These are phyloP conservation scores for Drechmeria coniospora DNA, from an alignment of 2,329 filamentous ascomycete species.

Conservation along the genomic window DNA sequence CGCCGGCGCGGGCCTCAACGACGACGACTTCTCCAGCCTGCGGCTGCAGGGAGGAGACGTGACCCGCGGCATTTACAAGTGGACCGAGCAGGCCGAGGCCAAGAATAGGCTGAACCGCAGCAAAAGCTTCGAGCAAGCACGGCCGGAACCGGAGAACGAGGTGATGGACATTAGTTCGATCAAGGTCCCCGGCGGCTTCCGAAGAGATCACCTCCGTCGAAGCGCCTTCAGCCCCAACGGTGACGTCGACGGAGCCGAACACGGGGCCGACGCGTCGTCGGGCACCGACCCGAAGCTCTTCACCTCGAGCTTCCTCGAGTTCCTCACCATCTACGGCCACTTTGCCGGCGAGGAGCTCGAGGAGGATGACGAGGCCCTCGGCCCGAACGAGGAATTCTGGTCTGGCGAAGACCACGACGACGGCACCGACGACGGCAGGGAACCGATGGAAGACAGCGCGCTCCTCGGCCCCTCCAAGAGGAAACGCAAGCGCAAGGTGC, in stretches of 20 bases:
- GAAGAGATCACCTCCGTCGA: constrained; percentile 74
- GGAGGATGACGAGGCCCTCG: constrained; percentile 83
- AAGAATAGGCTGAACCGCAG: constrained; percentile 58
- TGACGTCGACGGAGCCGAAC: constrained; percentile 16
- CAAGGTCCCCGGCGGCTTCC: constrained; percentile 84
- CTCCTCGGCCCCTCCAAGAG: constrained; percentile 63
- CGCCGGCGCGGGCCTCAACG: constrained; percentile 27
- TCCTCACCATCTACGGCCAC: constrained; percentile 86
- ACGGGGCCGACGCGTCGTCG: constrained; percentile 17
- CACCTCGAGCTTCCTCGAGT: constrained; percentile 90
- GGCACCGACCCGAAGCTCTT: constrained; percentile 41
- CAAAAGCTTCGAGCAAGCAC: constrained; percentile 69
- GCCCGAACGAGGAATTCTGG: constrained; percentile 81
- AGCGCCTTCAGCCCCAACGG: constrained; percentile 46
- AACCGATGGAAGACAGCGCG: constrained; percentile 78
- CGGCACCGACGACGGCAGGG: constrained; percentile 49
- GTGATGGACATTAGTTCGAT: constrained; percentile 78
- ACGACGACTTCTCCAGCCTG: constrained; percentile 86
- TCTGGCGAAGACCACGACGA: constrained; percentile 56
- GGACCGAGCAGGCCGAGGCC: constrained; percentile 77
- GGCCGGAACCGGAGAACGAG: constrained; percentile 66
- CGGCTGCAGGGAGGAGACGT: constrained; percentile 88
- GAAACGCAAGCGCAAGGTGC: constrained; percentile 61
- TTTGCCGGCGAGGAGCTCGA: constrained; percentile 95
- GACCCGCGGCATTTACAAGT: constrained; percentile 88